Conservation (phyloP, 345 rosid genomes). For the Pugionium dolabratum region DNA sequence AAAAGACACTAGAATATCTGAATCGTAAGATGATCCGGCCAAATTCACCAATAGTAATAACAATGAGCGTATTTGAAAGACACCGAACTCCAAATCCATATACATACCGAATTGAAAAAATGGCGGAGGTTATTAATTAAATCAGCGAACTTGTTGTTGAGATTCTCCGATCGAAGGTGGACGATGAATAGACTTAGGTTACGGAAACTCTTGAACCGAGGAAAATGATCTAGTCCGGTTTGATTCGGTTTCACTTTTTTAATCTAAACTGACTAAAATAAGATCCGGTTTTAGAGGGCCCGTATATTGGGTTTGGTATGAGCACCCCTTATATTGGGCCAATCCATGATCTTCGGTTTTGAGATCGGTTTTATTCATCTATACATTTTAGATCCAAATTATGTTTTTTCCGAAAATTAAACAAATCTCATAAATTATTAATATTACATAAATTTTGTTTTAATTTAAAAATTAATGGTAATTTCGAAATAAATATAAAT, state of each 20-base stretch:
- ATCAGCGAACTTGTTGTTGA: constrained; percentile 3
- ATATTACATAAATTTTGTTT: too few relatives aligned
- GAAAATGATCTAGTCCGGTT: too few relatives aligned
- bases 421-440: too few relatives aligned
- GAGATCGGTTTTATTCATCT: too few relatives aligned
- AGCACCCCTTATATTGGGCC: too few relatives aligned
- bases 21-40: background rate
- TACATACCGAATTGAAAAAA: constrained; percentile 25
- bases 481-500: too few relatives aligned
- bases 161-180: background rate
- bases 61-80: background rate
- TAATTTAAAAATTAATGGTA: too few relatives aligned
- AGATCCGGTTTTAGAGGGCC: too few relatives aligned
- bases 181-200: background rate
- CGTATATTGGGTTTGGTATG: too few relatives aligned
- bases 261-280: background rate
- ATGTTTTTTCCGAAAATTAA: too few relatives aligned
- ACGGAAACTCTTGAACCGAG: constrained; percentile 6
- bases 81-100: background rate
- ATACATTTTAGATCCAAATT: too few relatives aligned
- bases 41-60: background rate
- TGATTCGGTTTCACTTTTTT: background rate
- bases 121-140: background rate
- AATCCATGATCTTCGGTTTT: too few relatives aligned
- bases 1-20: constrained; percentile 11